These are phyloP conservation scores for Russula griseocarnosa DNA, from an alignment of 768 basidiomycete genomes.

Conservation along the genomic window DNA sequence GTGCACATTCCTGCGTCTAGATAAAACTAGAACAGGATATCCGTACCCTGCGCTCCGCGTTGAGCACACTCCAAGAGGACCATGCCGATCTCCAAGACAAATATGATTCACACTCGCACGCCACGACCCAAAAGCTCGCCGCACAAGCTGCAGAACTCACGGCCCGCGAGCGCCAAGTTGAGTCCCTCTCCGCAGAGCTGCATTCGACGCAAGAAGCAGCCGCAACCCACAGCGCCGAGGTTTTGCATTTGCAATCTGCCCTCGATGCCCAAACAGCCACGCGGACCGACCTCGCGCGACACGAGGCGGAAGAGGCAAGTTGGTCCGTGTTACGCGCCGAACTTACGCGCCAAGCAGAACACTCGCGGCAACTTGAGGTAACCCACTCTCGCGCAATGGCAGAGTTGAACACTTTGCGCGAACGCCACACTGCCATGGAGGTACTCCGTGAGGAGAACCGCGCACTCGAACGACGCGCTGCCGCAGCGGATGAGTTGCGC, in stretches of 20 bases:
- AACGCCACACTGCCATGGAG: slow-evolving; percentile 57
- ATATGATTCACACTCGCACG: slow-evolving; percentile 46
- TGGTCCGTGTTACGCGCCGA: slow-evolving; percentile 66
- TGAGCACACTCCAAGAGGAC: slow-evolving; percentile 52
- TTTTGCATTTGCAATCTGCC: slow-evolving; percentile 46
- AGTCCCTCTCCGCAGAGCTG: slow-evolving; percentile 48
- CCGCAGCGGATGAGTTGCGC: slow-evolving; percentile 49
- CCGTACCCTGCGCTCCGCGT: slow-evolving; percentile 46
- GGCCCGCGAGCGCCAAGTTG: slow-evolving; percentile 44
- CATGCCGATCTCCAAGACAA: slow-evolving; percentile 59
- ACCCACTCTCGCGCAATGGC: slow-evolving; percentile 52
- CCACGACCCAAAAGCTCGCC: slow-evolving; percentile 47
- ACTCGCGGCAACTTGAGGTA: slow-evolving; percentile 57
- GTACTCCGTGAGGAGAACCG: slow-evolving; percentile 74
- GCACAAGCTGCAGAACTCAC: slow-evolving; percentile 51
- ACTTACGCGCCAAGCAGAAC: slow-evolving; percentile 58
- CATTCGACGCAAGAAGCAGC: slow-evolving; percentile 41
- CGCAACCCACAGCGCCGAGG: slow-evolving; percentile 39
- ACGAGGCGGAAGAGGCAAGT: slow-evolving; percentile 47
- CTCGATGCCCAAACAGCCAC: slow-evolving; percentile 44
- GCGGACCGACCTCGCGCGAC: slow-evolving; percentile 35
- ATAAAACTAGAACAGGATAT: slow-evolving; percentile 49
- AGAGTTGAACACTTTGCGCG: slow-evolving; percentile 53
- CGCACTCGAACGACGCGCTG: slow-evolving; percentile 51
- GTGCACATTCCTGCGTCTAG: slow-evolving; percentile 34